Evolutionary conservation across 2,329 filamentous ascomycete genomes (phyloP).

Genomic region (Alternaria panax): DNA sequence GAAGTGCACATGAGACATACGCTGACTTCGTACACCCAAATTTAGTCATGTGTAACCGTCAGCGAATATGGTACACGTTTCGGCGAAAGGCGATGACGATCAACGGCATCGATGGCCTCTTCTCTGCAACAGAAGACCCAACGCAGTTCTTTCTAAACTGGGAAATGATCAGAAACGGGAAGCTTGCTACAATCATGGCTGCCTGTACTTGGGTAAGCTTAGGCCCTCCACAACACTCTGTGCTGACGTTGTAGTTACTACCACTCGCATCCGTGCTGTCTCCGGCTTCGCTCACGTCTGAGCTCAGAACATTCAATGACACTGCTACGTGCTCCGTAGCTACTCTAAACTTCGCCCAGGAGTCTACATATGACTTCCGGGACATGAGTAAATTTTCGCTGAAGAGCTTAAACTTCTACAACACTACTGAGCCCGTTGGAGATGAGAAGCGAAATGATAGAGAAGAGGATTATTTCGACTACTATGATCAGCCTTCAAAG

Average conservation of each 20-base stretch:
- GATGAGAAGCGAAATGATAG: conserved; percentile 18
- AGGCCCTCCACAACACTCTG: not conserved
- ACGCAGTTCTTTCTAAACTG: conserved; percentile 43
- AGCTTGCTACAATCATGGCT: conserved; percentile 48
- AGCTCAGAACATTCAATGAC: conserved; percentile 26
- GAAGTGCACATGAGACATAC: too few species aligned
- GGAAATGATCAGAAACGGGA: conserved; percentile 48
- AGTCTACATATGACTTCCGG: conserved; percentile 42
- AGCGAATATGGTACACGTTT: conserved; percentile 50
- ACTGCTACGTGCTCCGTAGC: conserved; percentile 37
- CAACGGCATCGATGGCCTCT: conserved; percentile 48
- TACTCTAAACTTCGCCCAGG: conserved; percentile 43
- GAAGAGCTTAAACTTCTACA: conserved; percentile 41
- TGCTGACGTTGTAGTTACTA: conserved; percentile 37
- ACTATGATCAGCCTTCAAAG: conserved; percentile 49
- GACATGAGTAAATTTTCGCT: conserved; percentile 28
- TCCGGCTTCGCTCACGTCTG: conserved; percentile 46
- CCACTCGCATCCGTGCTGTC: conserved; percentile 49
- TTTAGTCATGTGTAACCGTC: conserved; percentile 46
- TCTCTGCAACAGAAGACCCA: conserved; percentile 47
- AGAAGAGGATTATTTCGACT: conserved; percentile 40
- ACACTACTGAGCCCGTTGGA: conserved; percentile 41
- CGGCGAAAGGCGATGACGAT: conserved; percentile 48
- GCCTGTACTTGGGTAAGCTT: conserved; percentile 36
- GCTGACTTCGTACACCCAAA: too few species aligned